Evolutionary conservation across 805 yeast genomes (phyloP), one percentile per base, ranked within the genome.

Genomic region (Saccharomycopsis vini): DNA sequence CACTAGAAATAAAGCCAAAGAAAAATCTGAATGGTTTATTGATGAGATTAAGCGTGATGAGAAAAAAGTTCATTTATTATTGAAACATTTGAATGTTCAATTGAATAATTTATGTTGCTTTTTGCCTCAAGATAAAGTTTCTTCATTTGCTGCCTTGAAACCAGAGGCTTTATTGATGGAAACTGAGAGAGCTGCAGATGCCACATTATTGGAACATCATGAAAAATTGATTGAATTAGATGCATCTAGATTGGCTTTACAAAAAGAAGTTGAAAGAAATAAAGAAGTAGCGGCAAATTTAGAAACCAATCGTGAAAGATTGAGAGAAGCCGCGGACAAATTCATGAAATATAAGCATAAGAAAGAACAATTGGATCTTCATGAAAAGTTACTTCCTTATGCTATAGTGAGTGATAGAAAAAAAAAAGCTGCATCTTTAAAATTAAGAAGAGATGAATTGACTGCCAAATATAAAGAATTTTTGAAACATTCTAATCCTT

Each of bases 81-180:
- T 82, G 22, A 58, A 62, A 18, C 56, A 56, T 2, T 70, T 77
- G 50, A 83, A 83, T 56, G 82, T 92, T 47, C 97, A 92, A 56
- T 68, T 92, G 45, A 94, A 87, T 57, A 92, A 90, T 58, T 67
- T 90, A 40, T 89, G 97, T 56, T 97, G 90, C 58, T 92, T 92
- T 56, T 65, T 92, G 44, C 95, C 98, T 0, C 99, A 92, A 58
- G 97, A 90, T 54, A 71, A 94, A 47, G 97, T 92, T 5, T 90
- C 95, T 2, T 87, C 85, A 51, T 92, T 92, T 66, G 95, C 97
- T 0, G 74, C 81, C 2, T 64, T 86, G 51, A 72, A 83, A 23
- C 84, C 94, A 1, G 88, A 83, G 50, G 77, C 77, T 47, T 63
- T 90, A 6, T 66, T 92, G 10, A 55, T 67, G 21, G 95, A 86